Evolutionary conservation across 768 basidiomycete species (phyloP).

Genomic region (Tylopilus balloui): DNA sequence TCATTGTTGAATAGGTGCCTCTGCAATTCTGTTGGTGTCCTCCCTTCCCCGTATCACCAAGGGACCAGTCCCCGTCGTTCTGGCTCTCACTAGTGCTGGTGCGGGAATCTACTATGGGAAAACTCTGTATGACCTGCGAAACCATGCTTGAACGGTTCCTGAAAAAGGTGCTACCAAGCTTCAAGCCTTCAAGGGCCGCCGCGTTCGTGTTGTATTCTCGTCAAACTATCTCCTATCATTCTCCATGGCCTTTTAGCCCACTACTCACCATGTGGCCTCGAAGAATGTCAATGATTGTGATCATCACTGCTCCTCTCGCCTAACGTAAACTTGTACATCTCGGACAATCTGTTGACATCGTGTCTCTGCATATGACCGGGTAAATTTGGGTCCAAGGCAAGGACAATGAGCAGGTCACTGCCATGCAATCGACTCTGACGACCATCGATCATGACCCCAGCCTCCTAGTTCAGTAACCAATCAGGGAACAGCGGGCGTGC

Average conservation of each 20-base stretch:
- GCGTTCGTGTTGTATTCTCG: constrained; percentile 11
- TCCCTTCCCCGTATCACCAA: constrained; percentile 69
- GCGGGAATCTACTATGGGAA: constrained; percentile 68
- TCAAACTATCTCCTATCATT: constrained; percentile 2
- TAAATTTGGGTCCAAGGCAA: constrained; percentile 1
- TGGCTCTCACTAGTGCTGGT: constrained; percentile 58
- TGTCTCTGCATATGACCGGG: constrained; percentile 1
- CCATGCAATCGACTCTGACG: constrained; percentile 1
- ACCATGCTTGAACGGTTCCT: constrained; percentile 9
- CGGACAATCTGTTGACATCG: constrained; percentile 2
- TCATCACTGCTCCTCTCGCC: not conserved
- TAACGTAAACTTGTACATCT: constrained; percentile 15
- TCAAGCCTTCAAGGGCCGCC: not conserved
- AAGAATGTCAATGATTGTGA: constrained; percentile 4
- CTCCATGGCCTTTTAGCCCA: not conserved
- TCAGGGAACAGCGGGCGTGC: constrained; percentile 31
- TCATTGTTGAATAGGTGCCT: constrained; percentile 50
- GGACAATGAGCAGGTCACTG: not conserved
- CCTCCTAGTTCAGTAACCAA: not conserved
- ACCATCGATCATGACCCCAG: not conserved
- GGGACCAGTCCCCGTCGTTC: constrained; percentile 64
- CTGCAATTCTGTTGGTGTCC: constrained; percentile 67
- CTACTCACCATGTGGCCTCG: not conserved
- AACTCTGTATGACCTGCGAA: constrained; percentile 41
- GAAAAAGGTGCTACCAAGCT: not conserved